Percentiles rank a stretch among this genome's conserved stretches.
These are phyloP conservation scores for Craterostigma plantagineum DNA, from an alignment of 257 asterid genomes.

Conservation along the genomic window DNA sequence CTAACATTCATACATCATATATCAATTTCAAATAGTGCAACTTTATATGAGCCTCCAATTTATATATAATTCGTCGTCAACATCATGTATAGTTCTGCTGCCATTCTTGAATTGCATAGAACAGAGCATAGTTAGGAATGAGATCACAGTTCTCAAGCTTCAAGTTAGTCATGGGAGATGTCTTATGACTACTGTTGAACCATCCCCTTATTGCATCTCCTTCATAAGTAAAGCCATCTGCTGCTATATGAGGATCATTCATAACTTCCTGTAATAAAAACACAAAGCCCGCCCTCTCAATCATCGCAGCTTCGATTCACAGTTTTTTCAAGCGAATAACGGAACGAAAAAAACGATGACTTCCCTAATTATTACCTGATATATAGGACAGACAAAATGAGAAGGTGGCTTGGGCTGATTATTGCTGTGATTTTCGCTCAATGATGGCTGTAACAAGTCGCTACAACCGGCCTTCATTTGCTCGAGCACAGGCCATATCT, in stretches of 20 bases:
- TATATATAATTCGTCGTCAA: no score
- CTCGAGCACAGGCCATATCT: constrained; percentile 38
- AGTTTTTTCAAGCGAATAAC: no score
- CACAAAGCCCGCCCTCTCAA: no score
- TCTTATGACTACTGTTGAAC: constrained; percentile 66
- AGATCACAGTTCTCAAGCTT: constrained; percentile 59
- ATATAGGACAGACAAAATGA: constrained; percentile 72
- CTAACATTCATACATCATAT: no score
- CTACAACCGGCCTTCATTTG: constrained; percentile 38
- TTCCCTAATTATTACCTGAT: constrained; percentile 83
- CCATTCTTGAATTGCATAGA: constrained; percentile 92
- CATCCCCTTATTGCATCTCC: constrained; percentile 82
- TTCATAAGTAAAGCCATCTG: constrained; percentile 87
- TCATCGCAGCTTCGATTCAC: no score
- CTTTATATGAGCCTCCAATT: no score
- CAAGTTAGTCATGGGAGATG: constrained; percentile 94
- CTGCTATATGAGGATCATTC: constrained; percentile 85
- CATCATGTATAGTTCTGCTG: constrained; percentile 16
- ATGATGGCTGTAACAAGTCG: constrained; percentile 6
- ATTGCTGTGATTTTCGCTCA: constrained; percentile 18
- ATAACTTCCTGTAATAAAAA: constrained; percentile 53
- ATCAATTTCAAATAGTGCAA: no score
- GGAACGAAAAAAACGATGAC: no score
- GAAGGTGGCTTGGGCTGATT: constrained; percentile 45
- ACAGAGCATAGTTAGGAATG: constrained; percentile 74